Percentiles rank a stretch among this genome's conserved stretches.
Evolutionary conservation across 169 alveolate genomes (phyloP).

Genomic region (Babesia bigemina): DNA sequence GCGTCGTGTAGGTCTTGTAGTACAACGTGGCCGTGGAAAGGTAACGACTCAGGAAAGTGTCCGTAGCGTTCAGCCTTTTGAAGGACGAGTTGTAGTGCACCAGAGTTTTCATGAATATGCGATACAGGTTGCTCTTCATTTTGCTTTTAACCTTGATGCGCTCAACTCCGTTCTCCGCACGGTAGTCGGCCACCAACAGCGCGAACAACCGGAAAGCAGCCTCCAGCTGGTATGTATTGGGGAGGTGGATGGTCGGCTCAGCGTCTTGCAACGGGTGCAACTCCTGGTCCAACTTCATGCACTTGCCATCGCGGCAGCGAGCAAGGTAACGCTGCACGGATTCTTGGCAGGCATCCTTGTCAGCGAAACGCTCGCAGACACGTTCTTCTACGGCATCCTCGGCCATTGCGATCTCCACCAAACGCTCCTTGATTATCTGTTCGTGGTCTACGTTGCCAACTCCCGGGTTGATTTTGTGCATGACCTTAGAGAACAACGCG

Average conservation of each 20-base stretch:
- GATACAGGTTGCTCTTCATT: slow-evolving; percentile 4
- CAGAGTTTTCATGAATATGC: slow-evolving; percentile 4
- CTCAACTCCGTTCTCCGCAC: not conserved
- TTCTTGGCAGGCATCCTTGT: slow-evolving; percentile 3
- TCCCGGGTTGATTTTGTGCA: not conserved
- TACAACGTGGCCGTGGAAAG: slow-evolving; percentile 29
- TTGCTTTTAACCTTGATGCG: not conserved
- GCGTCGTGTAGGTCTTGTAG: slow-evolving; percentile 29
- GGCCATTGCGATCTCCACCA: not conserved
- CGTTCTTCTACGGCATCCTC: not conserved
- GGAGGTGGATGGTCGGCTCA: slow-evolving; percentile 21
- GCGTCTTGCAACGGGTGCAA: not conserved
- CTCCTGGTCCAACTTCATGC: slow-evolving; percentile 40
- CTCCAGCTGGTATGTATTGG: slow-evolving; percentile 38
- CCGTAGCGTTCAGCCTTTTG: not conserved
- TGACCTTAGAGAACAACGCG: not conserved
- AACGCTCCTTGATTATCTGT: not conserved
- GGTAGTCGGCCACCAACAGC: slow-evolving; percentile 6
- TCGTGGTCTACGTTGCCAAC: not conserved
- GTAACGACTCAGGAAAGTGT: slow-evolving; percentile 24
- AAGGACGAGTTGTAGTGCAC: not conserved
- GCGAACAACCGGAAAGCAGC: slow-evolving; percentile 16
- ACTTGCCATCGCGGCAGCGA: slow-evolving; percentile 36
- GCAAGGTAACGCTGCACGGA: not conserved
- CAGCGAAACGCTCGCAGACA: slow-evolving; percentile 8